Evolutionary conservation across 1,284 basidiomycete species (phyloP).

Genomic region (Phellopilus nigrolimitatus): DNA sequence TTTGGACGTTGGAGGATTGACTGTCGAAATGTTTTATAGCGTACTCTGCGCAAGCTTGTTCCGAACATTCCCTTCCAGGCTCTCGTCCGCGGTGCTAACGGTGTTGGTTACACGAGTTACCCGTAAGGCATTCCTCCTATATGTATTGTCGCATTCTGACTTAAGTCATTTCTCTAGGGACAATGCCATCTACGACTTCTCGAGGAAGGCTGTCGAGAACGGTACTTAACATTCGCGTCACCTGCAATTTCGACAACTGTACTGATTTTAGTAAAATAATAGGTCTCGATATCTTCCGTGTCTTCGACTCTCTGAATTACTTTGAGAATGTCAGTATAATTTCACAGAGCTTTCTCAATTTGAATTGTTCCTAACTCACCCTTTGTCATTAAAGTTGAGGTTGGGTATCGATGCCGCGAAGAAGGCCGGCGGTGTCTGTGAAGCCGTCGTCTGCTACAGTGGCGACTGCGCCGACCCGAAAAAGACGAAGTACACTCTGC

Average conservation of each 20-base stretch:
- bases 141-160: not conserved
- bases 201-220: conserved; percentile 97
- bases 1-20: too few species aligned
- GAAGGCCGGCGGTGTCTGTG: conserved; percentile 97
- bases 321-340: conserved; percentile 64
- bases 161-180: conserved; percentile 50
- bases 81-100: conserved; percentile 97
- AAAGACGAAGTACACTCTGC: conserved; percentile 96
- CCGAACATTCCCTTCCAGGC: conserved; percentile 99
- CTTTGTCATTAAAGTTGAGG: conserved; percentile 59
- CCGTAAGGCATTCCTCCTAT: conserved; percentile 53
- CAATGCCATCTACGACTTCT: conserved; percentile 99
- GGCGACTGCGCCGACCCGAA: conserved; percentile 95
- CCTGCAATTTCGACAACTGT: not conserved
- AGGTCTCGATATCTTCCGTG: conserved; percentile 95
- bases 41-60: conserved; percentile 91
- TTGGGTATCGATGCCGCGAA: conserved; percentile 99
- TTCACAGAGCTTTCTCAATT: not conserved
- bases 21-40: conserved; percentile 38
- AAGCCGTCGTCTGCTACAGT: conserved; percentile 98
- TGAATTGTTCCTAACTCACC: not conserved
- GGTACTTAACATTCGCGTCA: conserved; percentile 39
- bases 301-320: conserved; percentile 99
- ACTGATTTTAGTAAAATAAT: too few species aligned
- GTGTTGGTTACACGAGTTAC: conserved; percentile 98